Percentiles rank a stretch among this genome's conserved stretches.
These are phyloP conservation scores for Zygosaccharomyces pseudobailii DNA, from an alignment of 1,139 yeast genomes.

Conservation along the genomic window DNA sequence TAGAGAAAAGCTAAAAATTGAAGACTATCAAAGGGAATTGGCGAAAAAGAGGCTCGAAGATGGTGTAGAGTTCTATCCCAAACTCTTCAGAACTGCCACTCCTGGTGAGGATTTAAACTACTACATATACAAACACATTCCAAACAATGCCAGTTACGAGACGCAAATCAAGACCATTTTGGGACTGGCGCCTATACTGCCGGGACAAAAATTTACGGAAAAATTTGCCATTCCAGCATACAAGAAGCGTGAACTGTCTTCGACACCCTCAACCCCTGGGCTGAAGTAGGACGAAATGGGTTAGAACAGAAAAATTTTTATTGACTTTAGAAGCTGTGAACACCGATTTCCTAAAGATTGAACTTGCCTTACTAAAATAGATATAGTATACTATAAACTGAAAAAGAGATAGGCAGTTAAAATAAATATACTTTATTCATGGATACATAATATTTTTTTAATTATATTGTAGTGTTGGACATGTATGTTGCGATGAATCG, in stretches of 20 bases:
- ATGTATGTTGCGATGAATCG: constrained; percentile 4
- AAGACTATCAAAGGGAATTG: constrained; percentile 68
- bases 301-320: neutral
- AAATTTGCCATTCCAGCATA: constrained; percentile 67
- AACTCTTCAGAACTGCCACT: constrained; percentile 51
- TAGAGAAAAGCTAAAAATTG: constrained; percentile 78
- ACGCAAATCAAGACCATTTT: constrained; percentile 51
- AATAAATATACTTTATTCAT: too few relatives aligned
- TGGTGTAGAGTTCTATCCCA: constrained; percentile 78
- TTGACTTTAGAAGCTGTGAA: neutral
- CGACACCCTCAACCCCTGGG: neutral
- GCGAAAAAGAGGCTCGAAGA: constrained; percentile 74
- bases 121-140: constrained; percentile 56
- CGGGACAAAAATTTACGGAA: constrained; percentile 65
- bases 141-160: constrained; percentile 43
- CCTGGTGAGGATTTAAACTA: constrained; percentile 52
- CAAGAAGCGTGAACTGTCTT: constrained; percentile 42
- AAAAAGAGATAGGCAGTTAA: neutral
- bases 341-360: neutral
- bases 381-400: neutral
- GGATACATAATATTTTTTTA: neutral
- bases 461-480: too few relatives aligned
- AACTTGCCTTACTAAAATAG: neutral
- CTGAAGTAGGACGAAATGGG: neutral
- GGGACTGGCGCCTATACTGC: constrained; percentile 66